A percentile compares a stretch with the other conserved stretches of the same genome.
These are phyloP conservation scores for Lithocarpus polystachyus DNA, from an alignment of 306 rosid genomes.

Conservation along the genomic window DNA sequence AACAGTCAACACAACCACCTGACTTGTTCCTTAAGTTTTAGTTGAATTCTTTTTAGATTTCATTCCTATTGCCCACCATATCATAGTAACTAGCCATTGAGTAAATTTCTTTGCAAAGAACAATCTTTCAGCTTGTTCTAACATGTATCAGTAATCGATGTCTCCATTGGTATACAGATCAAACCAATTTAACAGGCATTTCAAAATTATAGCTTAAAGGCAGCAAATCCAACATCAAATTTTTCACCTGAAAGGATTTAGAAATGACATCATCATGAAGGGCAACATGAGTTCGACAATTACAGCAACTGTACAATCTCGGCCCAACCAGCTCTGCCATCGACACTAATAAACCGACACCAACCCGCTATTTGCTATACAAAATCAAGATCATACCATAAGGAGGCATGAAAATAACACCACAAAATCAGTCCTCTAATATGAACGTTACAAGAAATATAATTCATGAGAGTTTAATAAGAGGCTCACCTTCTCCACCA, in stretches of 20 bases:
- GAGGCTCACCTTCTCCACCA: neutral
- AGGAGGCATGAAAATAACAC: neutral
- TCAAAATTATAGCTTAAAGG: neutral
- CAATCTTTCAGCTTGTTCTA: neutral
- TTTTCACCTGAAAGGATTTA: conserved; percentile 68
- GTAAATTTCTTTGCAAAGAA: neutral
- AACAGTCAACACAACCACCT: neutral
- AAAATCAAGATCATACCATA: conserved; percentile 1
- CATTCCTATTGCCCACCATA: neutral
- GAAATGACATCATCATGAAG: conserved; percentile 66
- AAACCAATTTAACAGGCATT: neutral
- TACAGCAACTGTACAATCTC: conserved; percentile 54
- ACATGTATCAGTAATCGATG: too few relatives aligned
- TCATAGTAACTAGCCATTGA: neutral
- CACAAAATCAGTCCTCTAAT: neutral
- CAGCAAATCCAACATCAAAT: neutral
- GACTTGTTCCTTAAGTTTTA: neutral
- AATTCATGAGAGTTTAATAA: neutral
- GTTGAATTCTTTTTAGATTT: neutral
- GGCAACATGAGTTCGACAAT: conserved; percentile 59
- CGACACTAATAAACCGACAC: conserved; percentile 10
- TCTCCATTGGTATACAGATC: neutral
- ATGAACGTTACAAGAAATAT: neutral
- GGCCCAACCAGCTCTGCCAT: conserved; percentile 55
- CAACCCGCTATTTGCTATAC: conserved; percentile 8